Evolutionary conservation across 2,329 filamentous ascomycete genomes (phyloP), one percentile per base, ranked within the genome.

Genomic region (Chaetothyriales sp.): DNA sequence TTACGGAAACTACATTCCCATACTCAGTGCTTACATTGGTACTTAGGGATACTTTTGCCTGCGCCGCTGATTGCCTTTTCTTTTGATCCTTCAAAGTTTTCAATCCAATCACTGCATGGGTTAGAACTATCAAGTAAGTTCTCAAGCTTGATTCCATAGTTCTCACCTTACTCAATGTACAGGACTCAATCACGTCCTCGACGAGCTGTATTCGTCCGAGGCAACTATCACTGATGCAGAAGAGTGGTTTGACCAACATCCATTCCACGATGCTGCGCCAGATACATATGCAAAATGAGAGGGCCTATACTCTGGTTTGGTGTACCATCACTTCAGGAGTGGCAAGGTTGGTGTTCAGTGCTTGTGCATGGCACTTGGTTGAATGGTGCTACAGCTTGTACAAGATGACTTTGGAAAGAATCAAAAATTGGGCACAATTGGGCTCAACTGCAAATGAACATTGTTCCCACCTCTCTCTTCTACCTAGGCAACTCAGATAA

Each of bases 151-250:
- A 36, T 5, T 36, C 10, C 12, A 36, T 10, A 8, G 28, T 36
- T 36, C 28, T 5, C 28, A 10, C 4, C 12, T 36, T 10, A 36
- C 10, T 10, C 28, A 3, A 5, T 45, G 18, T 20, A 20, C 48
- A 49, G 48, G 28, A 20, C 32, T 49, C 42, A 49, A 49, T 12
- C 45, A 22, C 26, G 18, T 49, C 2, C 48, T 49, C 42, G 20
- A 49, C 48, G 42, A 49, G 42, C 48, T 49, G 19, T 49, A 49
- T 49, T 18, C 48, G 18, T 45, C 48, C 15, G 20, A 49, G 22
- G 48, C 48, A 28, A 49, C 48, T 49, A 49, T 49, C 32, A 28
- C 26, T 45, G 48, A 49, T 49, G 48, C 48, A 19, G 48, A 49
- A 36, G 48, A 49, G 43, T 49, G 48, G 48, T 49, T 49, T 45